Evolutionary conservation across 2,329 filamentous ascomycete species (phyloP), one percentile per base, ranked within the genome.

Genomic region (Cladophialophora immunda): DNA sequence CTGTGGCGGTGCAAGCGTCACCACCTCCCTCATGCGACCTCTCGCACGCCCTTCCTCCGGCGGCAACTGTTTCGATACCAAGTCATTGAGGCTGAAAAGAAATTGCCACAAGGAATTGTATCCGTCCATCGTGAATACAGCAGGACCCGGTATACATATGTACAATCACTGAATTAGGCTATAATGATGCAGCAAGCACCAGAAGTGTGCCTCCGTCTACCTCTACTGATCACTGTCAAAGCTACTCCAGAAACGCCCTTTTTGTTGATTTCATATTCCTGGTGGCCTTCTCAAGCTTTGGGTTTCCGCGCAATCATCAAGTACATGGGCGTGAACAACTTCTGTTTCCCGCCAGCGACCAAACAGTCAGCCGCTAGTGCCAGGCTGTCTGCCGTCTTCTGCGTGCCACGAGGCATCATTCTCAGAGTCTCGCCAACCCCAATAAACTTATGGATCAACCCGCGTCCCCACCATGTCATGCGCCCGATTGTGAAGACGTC

Each of bases 301-400:
- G 94, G 93, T 86, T 97, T 97, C 81, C 92, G 89, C 68, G 89
- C 94, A 67, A 97, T 88, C 92, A 97, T 97, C 76, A 98, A 84
- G 82, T 97, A 97, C 94, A 98, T 98, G 64, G 94, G 94, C 1
- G 94, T 98, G 82, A 98, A 98, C n/a, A 98, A 86, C 79, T 97
- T 92, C 83, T 94, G 86, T 78, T 89, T 87, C 38, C 89, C 94
- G 80, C 94, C 94, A 56, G 92, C 92, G 25, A 97, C 94, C 59
- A 98, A 84, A 74, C 88, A 91, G 80, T 97, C 94, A 11, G 88
- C 93, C 34, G 92, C 94, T 66, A 89, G 76, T 5, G 91, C 93
- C 75, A 98, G 82, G 75, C 91, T 93, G 81, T 97, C 91, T 11
- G 93, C 94, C n/a, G 93, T 97, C 88, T 97, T 97, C 82, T 93